Percentiles rank a stretch among this genome's conserved stretches.
These are phyloP conservation scores for Ambrosia trifida DNA, from an alignment of 129 eudicot genomes.

Conservation along the genomic window DNA sequence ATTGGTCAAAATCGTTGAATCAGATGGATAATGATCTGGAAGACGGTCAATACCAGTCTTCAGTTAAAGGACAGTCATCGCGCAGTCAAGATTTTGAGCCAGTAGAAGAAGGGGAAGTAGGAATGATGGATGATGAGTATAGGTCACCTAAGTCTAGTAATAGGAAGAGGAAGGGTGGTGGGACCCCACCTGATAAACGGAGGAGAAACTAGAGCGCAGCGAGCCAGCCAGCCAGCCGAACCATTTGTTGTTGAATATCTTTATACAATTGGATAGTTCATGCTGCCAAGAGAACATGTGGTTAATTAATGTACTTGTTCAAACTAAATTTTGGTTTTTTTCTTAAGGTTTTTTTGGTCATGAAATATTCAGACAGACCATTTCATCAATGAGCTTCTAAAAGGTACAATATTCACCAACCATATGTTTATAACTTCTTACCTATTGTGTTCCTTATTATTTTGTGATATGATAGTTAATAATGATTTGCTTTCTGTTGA, in stretches of 20 bases:
- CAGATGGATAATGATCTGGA: slow-evolving; percentile 45
- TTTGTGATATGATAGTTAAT: not conserved
- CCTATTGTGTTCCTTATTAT: not conserved
- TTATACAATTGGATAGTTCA: slow-evolving; percentile 8
- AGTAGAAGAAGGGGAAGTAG: slow-evolving; percentile 92
- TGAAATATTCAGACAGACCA: slow-evolving; percentile 17
- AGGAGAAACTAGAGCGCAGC: slow-evolving; percentile 33
- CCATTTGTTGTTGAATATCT: slow-evolving; percentile 13
- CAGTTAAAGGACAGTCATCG: slow-evolving; percentile 41
- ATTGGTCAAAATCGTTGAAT: slow-evolving; percentile 49
- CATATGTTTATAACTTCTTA: slow-evolving; percentile 7
- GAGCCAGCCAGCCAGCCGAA: not conserved
- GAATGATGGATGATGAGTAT: slow-evolving; percentile 52
- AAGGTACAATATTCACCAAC: slow-evolving; percentile 5
- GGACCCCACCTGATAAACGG: slow-evolving; percentile 52
- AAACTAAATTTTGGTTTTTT: slow-evolving; percentile 41
- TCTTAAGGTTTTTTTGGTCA: slow-evolving; percentile 16
- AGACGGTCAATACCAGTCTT: slow-evolving; percentile 41
- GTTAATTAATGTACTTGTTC: slow-evolving; percentile 21
- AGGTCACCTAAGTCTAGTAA: slow-evolving; percentile 52
- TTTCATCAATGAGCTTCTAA: slow-evolving; percentile 19
- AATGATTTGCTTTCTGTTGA: not conserved
- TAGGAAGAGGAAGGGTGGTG: slow-evolving; percentile 64
- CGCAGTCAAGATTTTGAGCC: slow-evolving; percentile 51
- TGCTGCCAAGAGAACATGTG: slow-evolving; percentile 28